Conservation (phyloP, 768 basidiomycete species). For the Chalciporus piperatus region DNA sequence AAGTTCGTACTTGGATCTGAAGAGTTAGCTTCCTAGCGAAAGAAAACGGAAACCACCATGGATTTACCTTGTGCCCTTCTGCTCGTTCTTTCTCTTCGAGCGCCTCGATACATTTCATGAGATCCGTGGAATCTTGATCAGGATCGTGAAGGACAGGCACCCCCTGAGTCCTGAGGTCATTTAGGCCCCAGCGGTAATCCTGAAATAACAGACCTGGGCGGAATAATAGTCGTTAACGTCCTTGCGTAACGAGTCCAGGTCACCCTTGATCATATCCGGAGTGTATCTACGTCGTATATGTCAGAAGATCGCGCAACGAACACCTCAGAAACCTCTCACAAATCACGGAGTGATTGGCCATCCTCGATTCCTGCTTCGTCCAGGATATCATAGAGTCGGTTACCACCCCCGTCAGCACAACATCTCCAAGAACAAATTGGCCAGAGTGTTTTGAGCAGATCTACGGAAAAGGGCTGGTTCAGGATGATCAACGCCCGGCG, state of each 20-base stretch:
- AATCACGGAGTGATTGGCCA: conserved; percentile 4
- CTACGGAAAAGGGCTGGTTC: conserved; percentile 78
- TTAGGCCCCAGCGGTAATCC: background rate
- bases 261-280: conserved; percentile 90
- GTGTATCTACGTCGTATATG: conserved; percentile 47
- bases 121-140: conserved; percentile 83
- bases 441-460: conserved; percentile 65
- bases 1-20: conserved; percentile 52
- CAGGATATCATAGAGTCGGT: conserved; percentile 67
- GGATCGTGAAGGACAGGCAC: conserved; percentile 65
- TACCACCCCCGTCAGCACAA: conserved; percentile 90
- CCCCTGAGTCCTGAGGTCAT: conserved; percentile 41
- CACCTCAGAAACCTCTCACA: conserved; percentile 8
- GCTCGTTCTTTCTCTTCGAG: conserved; percentile 55
- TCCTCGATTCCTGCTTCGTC: background rate
- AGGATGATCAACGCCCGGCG: conserved; percentile 74
- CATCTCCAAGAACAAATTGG: conserved; percentile 46
- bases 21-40: background rate
- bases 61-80: conserved; percentile 37
- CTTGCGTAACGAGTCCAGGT: conserved; percentile 81
- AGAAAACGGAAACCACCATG: background rate
- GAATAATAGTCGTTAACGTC: conserved; percentile 74
- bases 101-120: conserved; percentile 85
- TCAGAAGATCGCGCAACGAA: background rate
- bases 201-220: conserved; percentile 43